Percentiles rank a stretch among this genome's conserved stretches.
These are phyloP conservation scores for Penicillium sp. DNA, from an alignment of 2,329 filamentous ascomycete genomes.

Conservation along the genomic window DNA sequence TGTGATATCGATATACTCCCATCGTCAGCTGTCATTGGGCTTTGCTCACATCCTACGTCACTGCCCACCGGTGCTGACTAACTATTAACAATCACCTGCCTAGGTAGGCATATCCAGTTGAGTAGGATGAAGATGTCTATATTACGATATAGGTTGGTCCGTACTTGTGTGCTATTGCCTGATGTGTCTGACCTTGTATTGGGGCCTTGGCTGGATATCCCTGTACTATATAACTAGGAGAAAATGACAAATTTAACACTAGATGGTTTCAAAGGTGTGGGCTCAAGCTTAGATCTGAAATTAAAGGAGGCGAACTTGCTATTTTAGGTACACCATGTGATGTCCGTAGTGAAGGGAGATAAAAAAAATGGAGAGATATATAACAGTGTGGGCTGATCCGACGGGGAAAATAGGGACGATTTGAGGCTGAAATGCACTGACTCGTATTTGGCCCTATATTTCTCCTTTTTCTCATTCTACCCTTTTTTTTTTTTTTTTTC, in stretches of 20 bases:
- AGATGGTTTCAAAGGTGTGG: background rate
- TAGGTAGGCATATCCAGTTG: background rate
- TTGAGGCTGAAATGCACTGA: constrained; percentile 1
- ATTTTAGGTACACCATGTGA: background rate
- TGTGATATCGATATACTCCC: background rate
- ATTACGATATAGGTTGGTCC: background rate
- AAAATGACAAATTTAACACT: background rate
- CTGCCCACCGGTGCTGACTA: background rate
- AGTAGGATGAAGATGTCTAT: background rate
- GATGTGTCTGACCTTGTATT: background rate
- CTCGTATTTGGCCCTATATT: background rate
- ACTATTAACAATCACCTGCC: background rate
- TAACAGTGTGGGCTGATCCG: constrained; percentile 5
- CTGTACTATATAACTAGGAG: background rate
- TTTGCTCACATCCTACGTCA: background rate
- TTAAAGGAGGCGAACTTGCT: background rate
- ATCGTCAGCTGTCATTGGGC: background rate
- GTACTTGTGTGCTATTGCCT: background rate
- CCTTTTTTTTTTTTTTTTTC: too few species aligned
- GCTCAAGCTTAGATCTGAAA: background rate
- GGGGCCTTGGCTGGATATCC: background rate
- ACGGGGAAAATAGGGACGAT: constrained; percentile 1
- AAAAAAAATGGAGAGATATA: background rate
- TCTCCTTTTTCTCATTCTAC: too few species aligned
- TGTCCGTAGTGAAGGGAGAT: background rate